Base-by-base conservation (phyloP, 108 stramenopile species). In the Cyclostephanos tholiformis region DNA sequence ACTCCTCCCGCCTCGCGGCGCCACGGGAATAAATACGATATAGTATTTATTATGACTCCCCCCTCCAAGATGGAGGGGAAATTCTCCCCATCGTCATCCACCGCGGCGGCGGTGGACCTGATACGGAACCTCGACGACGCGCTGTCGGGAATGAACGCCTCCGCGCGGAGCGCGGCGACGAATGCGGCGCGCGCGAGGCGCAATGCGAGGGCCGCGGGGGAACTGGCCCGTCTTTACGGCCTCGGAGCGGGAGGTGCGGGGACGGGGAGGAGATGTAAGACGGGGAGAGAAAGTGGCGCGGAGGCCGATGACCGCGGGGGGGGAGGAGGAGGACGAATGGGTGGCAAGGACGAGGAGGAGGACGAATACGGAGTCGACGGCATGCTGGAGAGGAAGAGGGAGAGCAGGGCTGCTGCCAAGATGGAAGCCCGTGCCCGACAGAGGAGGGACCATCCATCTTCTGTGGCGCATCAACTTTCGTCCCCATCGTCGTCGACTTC, bases 81-180 rank as follows among this genome's bases (percentile, higher is more conserved):
- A 41, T 41, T 7, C 41, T 41, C 41, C 41, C 41, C 41, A 1
- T 3, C 44, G 44, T 14, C 44, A 2, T 4, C 41, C 41, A 25
- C 43, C 65, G 22, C 83, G 43, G 89, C 82, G 30, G 89, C 91
- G n/a, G 86, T 84, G 14, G 83, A 86, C 60, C 82, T 92, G 35
- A 92, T 92, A 66, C 86, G 79, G 35, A 81, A 81, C 12, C 73
- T 92, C 46, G 91, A 92, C 67, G 63, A 77, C 22, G 89, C 91
- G 36, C 82, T 80, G 49, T 69, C 81, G 0, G 79, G 84, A 66
- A 86, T 88, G 85, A 84, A 32, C 43, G 63, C 71, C 4, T 63
- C 74, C 39, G 86, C 87, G 23, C 71, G 80, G 30, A 46, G 70
- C 25, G 85, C 91, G 14, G 84, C 91, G 12, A 52, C 65, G 48